phyloP scores from a whole-genome alignment of 2,329 filamentous ascomycete species.

The Ploettnerulaceae sp. region DNA sequence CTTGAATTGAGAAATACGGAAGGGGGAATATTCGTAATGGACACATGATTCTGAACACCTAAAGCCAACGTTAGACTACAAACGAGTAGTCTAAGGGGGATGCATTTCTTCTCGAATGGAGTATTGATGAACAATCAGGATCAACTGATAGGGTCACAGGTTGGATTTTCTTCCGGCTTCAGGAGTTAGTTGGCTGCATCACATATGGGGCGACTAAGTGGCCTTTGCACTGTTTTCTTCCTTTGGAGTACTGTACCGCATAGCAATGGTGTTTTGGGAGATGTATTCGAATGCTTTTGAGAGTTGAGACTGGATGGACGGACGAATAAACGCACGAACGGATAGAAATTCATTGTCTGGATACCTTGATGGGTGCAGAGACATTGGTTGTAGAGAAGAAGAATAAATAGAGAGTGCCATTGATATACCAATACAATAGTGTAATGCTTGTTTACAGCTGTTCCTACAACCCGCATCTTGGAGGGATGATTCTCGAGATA shows the following conservation, averaged over 20 bases:
- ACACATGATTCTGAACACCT: constrained; percentile 2
- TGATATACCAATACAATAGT: too few species aligned
- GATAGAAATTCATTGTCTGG: too few species aligned
- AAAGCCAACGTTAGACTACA: neutral
- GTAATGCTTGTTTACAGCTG: too few species aligned
- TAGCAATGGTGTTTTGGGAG: constrained; percentile 2
- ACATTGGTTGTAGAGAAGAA: too few species aligned
- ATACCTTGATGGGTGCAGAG: too few species aligned
- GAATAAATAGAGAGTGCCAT: too few species aligned
- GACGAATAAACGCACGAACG: too few species aligned
- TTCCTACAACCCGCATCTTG: too few species aligned
- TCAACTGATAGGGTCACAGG: neutral
- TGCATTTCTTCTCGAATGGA: neutral
- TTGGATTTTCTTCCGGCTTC: neutral
- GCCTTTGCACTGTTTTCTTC: neutral
- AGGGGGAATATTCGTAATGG: constrained; percentile 11
- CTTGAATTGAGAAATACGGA: constrained; percentile 6
- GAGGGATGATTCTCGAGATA: too few species aligned
- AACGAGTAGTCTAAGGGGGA: neutral
- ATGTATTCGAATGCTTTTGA: neutral
- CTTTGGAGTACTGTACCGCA: constrained; percentile 3
- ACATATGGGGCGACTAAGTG: neutral
- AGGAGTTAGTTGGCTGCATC: neutral
- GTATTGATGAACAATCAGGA: neutral
- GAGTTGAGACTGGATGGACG: too few species aligned